These are phyloP conservation scores for Tulasnella sp. DNA, from an alignment of 768 basidiomycete species.

Conservation along the genomic window DNA sequence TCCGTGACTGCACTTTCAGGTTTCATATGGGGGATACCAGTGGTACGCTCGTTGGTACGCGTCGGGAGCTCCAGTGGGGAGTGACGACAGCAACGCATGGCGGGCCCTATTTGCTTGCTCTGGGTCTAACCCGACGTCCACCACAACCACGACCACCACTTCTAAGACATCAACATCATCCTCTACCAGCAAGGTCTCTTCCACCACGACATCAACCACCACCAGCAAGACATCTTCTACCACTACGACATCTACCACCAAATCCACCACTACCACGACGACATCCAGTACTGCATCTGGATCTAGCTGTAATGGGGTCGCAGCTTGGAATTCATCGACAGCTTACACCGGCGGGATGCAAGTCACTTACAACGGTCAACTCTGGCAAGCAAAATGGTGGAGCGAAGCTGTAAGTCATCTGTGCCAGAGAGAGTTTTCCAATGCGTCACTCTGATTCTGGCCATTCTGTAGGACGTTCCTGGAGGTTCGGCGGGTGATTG, in stretches of 20 bases:
- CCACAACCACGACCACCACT: background rate
- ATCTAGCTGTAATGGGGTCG: background rate
- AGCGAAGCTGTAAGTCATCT: too few species aligned
- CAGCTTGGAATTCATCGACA: background rate
- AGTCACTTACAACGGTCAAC: background rate
- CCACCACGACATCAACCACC: too few species aligned
- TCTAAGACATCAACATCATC: background rate
- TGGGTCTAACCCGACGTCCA: background rate
- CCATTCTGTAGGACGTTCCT: background rate
- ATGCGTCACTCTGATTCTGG: too few species aligned
- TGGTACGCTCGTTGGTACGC: conserved; percentile 16
- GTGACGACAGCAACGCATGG: conserved; percentile 15
- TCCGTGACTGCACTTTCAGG: too few species aligned
- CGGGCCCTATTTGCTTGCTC: conserved; percentile 13
- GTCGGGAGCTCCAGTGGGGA: conserved; percentile 3
- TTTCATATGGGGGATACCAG: conserved; percentile 13
- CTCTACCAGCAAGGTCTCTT: too few species aligned
- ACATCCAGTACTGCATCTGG: background rate
- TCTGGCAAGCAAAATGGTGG: conserved; percentile 2
- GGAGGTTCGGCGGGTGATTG: background rate
- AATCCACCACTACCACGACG: too few species aligned
- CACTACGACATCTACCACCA: too few species aligned
- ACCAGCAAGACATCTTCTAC: too few species aligned
- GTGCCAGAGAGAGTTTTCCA: too few species aligned
- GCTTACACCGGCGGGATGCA: background rate